Percentiles rank a stretch among this genome's conserved stretches.
phyloP scores from a whole-genome alignment of 2,329 filamentous ascomycete genomes.

The Rhynchosporium agropyri region DNA sequence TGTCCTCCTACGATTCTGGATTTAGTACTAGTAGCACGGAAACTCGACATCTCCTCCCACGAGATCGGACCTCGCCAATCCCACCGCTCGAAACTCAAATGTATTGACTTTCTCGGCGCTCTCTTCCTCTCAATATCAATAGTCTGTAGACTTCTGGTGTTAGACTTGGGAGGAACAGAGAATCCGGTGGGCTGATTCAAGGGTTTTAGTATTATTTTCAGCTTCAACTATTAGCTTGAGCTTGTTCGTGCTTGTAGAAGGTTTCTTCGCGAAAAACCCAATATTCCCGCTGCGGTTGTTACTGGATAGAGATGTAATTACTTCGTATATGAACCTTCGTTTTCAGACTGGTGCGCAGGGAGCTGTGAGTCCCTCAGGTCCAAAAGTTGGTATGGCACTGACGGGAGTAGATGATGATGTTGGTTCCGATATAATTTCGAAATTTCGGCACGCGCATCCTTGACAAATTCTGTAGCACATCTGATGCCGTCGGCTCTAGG shows the following conservation, averaged over 20 bases:
- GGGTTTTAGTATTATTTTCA: constrained; percentile 41
- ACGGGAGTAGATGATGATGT: constrained; percentile 56
- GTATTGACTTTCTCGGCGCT: constrained; percentile 63
- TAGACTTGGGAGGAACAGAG: constrained; percentile 53
- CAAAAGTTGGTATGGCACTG: neutral
- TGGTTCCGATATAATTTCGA: constrained; percentile 70
- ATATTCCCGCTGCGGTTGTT: constrained; percentile 61
- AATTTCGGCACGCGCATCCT: constrained; percentile 59
- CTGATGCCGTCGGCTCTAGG: constrained; percentile 68
- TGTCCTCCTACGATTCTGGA: constrained; percentile 57
- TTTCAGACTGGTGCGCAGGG: constrained; percentile 61
- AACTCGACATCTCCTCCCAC: constrained; percentile 33
- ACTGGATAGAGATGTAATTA: constrained; percentile 52
- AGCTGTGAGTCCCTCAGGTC: constrained; percentile 44
- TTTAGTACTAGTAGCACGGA: constrained; percentile 45
- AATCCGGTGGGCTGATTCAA: constrained; percentile 45
- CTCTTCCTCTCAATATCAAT: constrained; percentile 49
- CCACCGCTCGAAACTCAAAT: constrained; percentile 30
- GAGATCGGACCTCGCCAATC: constrained; percentile 12
- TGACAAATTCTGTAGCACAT: constrained; percentile 60
- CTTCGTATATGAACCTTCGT: constrained; percentile 54
- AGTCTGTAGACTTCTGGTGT: constrained; percentile 48
- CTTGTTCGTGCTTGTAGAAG: constrained; percentile 30
- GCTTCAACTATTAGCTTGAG: constrained; percentile 33
- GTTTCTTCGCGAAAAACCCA: constrained; percentile 53